A percentile compares a stretch with the other conserved stretches of the same genome.
phyloP scores from a whole-genome alignment of 164 flowering plant genomes.

The Sedum album region DNA sequence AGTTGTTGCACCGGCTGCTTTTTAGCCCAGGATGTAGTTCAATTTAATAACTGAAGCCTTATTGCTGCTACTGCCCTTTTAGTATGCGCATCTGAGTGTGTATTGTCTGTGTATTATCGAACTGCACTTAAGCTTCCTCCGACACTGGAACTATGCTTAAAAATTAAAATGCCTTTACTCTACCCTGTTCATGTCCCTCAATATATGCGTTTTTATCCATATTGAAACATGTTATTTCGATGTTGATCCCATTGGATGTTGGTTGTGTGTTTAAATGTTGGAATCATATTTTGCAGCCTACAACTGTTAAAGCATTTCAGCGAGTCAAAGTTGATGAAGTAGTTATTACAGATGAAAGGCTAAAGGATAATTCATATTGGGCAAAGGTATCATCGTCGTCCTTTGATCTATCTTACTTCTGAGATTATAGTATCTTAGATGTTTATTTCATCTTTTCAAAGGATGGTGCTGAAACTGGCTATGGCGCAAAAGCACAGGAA shows the following conservation, averaged over 20 bases:
- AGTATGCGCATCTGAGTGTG: not conserved
- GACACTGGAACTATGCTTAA: not conserved
- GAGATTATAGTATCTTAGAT: constrained; percentile 8
- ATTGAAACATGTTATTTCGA: not conserved
- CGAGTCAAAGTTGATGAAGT: constrained; percentile 78
- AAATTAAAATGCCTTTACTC: not conserved
- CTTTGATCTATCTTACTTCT: not conserved
- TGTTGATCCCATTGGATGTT: not conserved
- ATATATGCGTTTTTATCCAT: not conserved
- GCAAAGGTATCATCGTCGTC: constrained; percentile 57
- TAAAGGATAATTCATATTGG: constrained; percentile 95
- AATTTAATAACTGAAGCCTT: not conserved
- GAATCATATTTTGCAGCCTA: constrained; percentile 48
- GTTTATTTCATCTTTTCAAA: constrained; percentile 17
- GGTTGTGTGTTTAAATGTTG: not conserved
- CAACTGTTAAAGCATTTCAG: constrained; percentile 56
- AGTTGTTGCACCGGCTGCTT: too few relatives aligned
- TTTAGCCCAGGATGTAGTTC: too few relatives aligned
- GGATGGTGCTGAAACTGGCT: constrained; percentile 92
- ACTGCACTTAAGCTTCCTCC: not conserved
- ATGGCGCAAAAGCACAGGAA: constrained; percentile 98
- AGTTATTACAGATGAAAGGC: constrained; percentile 60
- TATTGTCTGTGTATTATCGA: not conserved
- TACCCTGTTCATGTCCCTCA: too few relatives aligned
- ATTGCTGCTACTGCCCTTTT: not conserved